These are phyloP conservation scores for Oropetium thomaeum DNA, from an alignment of 176 grass and related monocot genomes.

Conservation along the genomic window DNA sequence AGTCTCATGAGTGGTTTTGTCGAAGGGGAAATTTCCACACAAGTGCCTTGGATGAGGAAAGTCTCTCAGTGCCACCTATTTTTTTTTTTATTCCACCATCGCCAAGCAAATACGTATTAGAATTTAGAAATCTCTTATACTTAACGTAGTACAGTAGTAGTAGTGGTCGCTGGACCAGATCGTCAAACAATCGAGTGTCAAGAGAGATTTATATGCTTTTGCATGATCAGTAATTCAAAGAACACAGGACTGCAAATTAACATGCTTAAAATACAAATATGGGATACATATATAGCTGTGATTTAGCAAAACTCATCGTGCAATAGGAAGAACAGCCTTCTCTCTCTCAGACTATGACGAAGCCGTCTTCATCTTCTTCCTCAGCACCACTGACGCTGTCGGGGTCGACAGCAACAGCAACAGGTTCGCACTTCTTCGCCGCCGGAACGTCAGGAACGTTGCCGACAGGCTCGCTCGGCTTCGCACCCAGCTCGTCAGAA, in stretches of 20 bases:
- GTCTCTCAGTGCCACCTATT: slow-evolving; percentile 64
- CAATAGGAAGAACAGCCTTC: background rate
- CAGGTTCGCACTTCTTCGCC: background rate
- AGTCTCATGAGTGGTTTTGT: slow-evolving; percentile 35
- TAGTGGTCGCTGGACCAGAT: background rate
- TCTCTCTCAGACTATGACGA: slow-evolving; percentile 18
- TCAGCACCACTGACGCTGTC: background rate
- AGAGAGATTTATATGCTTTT: background rate
- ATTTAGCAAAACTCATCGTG: background rate
- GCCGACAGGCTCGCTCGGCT: background rate
- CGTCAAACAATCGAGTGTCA: background rate
- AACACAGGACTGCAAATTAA: background rate
- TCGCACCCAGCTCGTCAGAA: background rate
- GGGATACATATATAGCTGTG: background rate
- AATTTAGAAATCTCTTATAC: background rate
- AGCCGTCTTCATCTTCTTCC: slow-evolving; percentile 5
- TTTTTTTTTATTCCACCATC: background rate
- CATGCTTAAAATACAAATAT: background rate
- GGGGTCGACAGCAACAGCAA: no score
- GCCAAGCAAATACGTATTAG: slow-evolving; percentile 6
- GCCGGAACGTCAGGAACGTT: background rate
- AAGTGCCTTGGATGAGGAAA: slow-evolving; percentile 63
- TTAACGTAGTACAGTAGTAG: background rate
- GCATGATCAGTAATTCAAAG: background rate
- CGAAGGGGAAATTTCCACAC: slow-evolving; percentile 60